phyloP scores from a whole-genome alignment of 768 basidiomycete genomes.

The Boletus tomentosulus region DNA sequence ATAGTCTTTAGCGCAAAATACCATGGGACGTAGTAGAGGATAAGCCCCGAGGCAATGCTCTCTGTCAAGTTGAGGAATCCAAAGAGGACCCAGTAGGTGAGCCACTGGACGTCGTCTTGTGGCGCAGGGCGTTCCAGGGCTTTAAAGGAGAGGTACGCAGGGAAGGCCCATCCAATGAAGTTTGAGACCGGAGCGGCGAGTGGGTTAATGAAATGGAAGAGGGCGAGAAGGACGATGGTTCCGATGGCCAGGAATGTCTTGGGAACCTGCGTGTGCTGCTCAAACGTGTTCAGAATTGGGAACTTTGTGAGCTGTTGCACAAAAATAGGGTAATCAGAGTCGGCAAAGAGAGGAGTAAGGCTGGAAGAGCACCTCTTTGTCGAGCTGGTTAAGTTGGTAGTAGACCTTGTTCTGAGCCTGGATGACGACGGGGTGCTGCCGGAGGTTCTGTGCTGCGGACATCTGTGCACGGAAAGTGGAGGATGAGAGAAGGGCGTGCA shows the following conservation, averaged over 20 bases:
- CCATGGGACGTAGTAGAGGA: constrained; percentile 93
- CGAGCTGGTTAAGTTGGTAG: constrained; percentile 83
- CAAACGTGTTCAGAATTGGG: constrained; percentile 75
- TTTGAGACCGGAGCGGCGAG: constrained; percentile 92
- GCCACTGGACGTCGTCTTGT: constrained; percentile 90
- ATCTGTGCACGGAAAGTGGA: constrained; percentile 37
- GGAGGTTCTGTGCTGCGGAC: constrained; percentile 78
- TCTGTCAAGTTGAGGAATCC: constrained; percentile 93
- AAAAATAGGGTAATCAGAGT: constrained; percentile 2
- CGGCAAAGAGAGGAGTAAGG: background rate
- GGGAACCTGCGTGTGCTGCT: constrained; percentile 88
- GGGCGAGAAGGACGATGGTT: constrained; percentile 55
- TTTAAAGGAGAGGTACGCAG: constrained; percentile 92
- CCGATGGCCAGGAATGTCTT: constrained; percentile 89
- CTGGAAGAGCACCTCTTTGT: constrained; percentile 78
- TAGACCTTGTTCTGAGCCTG: constrained; percentile 81
- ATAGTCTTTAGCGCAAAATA: constrained; percentile 91
- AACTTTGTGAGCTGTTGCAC: constrained; percentile 73
- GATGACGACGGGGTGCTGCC: constrained; percentile 82
- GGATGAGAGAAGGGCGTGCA: background rate
- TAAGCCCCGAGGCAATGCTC: constrained; percentile 72
- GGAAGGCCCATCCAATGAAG: constrained; percentile 90
- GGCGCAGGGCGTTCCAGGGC: constrained; percentile 85
- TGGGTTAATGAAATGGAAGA: constrained; percentile 84
- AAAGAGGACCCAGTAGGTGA: constrained; percentile 97